Base-by-base conservation (phyloP, 1,139 yeast genomes). In the Torulaspora pretoriensis region DNA sequence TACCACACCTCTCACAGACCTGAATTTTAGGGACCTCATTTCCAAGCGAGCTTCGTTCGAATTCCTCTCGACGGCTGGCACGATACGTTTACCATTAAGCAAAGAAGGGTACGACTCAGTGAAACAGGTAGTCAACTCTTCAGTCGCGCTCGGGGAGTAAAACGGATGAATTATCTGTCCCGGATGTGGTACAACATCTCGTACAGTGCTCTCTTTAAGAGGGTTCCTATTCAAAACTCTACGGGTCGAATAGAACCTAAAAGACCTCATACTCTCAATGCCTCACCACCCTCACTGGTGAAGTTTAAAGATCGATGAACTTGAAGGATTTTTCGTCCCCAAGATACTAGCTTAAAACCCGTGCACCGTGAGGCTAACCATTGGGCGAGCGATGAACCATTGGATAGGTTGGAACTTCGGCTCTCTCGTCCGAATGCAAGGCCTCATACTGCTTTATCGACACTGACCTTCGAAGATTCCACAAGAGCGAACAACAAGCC, bases 401-500 rank as follows among this genome's bases (percentile, higher is more conserved):
- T 2, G 58, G 45, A 29, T 46, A 48, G 16, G 55, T 40, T 38
- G 54, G 55, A 7, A 52, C 22, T 3, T 47, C 42, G 28, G 30
- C 37, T 33, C 44, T 39, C 29, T 31, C 49, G 5, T 28, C 39
- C 4, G 46, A 31, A 10, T 43, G 51, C 14, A 54, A 38, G 14
- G 51, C 45, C 32, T 55, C 58, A 41, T 56, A 58, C 45, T 68
- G 69, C 54, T 77, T 69, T 2, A 80, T 71, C 2, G 76, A 69
- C 12, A 73, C 69, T 0, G 77, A 69, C 50, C 84, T 69, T 52
- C 82, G 69, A 70, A 76, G 68, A 24, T 51, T 43, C 57, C 64
- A 59, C 28, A 59, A 45, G 25, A 57, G 31, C 7, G 55, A 56
- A 27, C 58, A 51, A 17, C 50, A 51, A 12, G 54, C 35, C 6